These are phyloP conservation scores for Purpureocillium takamizusanense DNA, from an alignment of 2,329 filamentous ascomycete genomes.

Conservation along the genomic window DNA sequence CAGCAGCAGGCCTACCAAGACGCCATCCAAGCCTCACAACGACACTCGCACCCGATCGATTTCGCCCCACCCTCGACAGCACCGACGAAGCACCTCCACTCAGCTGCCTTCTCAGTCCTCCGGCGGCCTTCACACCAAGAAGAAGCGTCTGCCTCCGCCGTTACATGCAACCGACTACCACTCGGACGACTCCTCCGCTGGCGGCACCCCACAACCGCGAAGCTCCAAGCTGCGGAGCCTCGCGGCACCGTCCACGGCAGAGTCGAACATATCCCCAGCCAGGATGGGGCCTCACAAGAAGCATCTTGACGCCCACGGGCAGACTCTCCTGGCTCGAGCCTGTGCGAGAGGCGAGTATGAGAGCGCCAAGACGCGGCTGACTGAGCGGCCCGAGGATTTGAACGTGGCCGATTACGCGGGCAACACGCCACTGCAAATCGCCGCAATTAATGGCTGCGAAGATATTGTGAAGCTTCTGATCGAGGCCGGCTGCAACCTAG, in stretches of 20 bases:
- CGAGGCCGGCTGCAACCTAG: slow-evolving; percentile 72
- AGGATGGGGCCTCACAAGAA: slow-evolving; percentile 70
- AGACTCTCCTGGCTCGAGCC: slow-evolving; percentile 82
- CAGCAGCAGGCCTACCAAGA: slow-evolving; percentile 16
- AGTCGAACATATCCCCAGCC: slow-evolving; percentile 55
- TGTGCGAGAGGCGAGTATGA: slow-evolving; percentile 81
- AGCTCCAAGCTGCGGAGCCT: slow-evolving; percentile 48
- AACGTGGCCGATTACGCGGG: slow-evolving; percentile 88
- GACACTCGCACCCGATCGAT: slow-evolving; percentile 36
- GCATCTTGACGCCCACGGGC: slow-evolving; percentile 83
- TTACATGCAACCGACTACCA: slow-evolving; percentile 55
- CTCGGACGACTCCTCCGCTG: slow-evolving; percentile 57
- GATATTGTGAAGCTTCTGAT: slow-evolving; percentile 85
- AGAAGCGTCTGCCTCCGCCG: slow-evolving; percentile 51
- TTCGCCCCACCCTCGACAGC: slow-evolving; percentile 49
- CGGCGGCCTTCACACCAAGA: slow-evolving; percentile 50
- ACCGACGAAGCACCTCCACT: slow-evolving; percentile 56
- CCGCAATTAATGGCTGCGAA: slow-evolving; percentile 75
- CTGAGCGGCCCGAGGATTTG: slow-evolving; percentile 76
- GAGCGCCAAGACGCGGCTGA: slow-evolving; percentile 62
- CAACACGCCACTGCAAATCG: slow-evolving; percentile 94
- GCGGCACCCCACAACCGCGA: slow-evolving; percentile 50
- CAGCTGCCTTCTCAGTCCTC: slow-evolving; percentile 47
- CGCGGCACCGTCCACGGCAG: slow-evolving; percentile 45
- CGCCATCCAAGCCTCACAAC: slow-evolving; percentile 21